Evolutionary conservation across 2,329 filamentous ascomycete species (phyloP), one percentile per base, ranked within the genome.

Genomic region (Botryotinia narcissicola): DNA sequence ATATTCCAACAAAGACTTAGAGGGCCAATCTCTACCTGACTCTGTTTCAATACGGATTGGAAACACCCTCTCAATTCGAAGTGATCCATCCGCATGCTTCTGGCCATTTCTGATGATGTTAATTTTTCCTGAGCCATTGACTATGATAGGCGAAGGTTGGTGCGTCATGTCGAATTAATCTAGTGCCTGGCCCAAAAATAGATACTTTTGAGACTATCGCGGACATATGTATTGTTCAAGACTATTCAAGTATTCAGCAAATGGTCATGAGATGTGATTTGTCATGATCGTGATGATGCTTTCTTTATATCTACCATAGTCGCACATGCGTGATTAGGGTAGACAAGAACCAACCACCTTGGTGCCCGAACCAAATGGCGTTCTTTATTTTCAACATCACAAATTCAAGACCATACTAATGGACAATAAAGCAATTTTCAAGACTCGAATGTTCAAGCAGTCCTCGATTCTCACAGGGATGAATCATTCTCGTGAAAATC

Each of bases 1-100:
- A 22, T 8, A 9, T 37, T 22, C 18, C n/a, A 42, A 20, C 22
- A 6, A 46, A 48, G 40, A 22, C 29, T 14, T 29, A 3, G 18
- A 48, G 14, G 14, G 44, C 25, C 12, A 57, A 70, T 37, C 37
- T 37, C 16, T 62, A 71, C 54, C n/a, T 37, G 54, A n/a, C 14
- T n/a, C 54, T 51, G 66, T 73, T 35, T 73, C 72, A 9, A 73
- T 73, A 10, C 72, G 72, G 16, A 73, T 73, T 1, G 72, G 72
- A 40, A 70, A 73, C 4, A 73, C 72, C 40, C 72, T 73, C 40
- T 73, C 72, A 40, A 73, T 59, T 57, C 67, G 40, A 5, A 18
- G n/a, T 29, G 63, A 20, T 48, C n/a, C 12, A 42, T 44, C 48
- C 16, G n/a, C 25, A 42, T 32, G 54, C n/a, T 44, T 57, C 18